These are phyloP conservation scores for Ceratorhiza oryzae-sativae DNA, from an alignment of 1,284 basidiomycete species.

Conservation along the genomic window DNA sequence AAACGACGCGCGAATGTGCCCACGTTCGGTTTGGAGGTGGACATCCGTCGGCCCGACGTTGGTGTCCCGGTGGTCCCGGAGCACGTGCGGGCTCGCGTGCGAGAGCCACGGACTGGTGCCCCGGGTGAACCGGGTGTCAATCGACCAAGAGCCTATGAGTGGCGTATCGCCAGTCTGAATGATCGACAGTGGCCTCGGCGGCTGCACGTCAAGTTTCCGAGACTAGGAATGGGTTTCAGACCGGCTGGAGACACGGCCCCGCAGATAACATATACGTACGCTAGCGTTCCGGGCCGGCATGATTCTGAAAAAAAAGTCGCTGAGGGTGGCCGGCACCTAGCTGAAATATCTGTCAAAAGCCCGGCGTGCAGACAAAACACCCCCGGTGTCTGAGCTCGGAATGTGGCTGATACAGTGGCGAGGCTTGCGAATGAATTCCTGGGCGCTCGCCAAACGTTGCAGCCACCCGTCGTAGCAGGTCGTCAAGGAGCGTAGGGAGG, in stretches of 20 bases:
- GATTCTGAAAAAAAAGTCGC: background rate
- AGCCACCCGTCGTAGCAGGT: background rate
- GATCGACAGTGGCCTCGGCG: slow-evolving; percentile 22
- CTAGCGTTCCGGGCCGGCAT: slow-evolving; percentile 36
- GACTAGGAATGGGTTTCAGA: slow-evolving; percentile 15
- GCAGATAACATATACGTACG: background rate
- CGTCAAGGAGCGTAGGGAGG: slow-evolving; percentile 7
- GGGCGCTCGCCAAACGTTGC: background rate
- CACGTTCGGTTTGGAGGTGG: slow-evolving; percentile 22
- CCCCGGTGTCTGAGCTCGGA: background rate
- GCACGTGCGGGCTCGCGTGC: background rate
- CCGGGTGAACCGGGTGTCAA: slow-evolving; percentile 34
- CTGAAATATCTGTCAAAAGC: slow-evolving; percentile 6
- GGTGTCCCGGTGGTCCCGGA: slow-evolving; percentile 28
- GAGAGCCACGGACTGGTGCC: background rate
- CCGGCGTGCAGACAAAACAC: background rate
- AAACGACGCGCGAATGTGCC: slow-evolving; percentile 18
- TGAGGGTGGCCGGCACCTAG: slow-evolving; percentile 28
- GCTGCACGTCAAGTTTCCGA: slow-evolving; percentile 23
- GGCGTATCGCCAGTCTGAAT: slow-evolving; percentile 11
- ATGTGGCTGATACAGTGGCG: background rate
- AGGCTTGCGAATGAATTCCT: slow-evolving; percentile 27
- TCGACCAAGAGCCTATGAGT: slow-evolving; percentile 30
- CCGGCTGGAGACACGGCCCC: background rate
- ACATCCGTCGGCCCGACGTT: slow-evolving; percentile 35